Evolutionary conservation across 805 yeast genomes (phyloP).

Genomic region (Saturnispora gosingensis): DNA sequence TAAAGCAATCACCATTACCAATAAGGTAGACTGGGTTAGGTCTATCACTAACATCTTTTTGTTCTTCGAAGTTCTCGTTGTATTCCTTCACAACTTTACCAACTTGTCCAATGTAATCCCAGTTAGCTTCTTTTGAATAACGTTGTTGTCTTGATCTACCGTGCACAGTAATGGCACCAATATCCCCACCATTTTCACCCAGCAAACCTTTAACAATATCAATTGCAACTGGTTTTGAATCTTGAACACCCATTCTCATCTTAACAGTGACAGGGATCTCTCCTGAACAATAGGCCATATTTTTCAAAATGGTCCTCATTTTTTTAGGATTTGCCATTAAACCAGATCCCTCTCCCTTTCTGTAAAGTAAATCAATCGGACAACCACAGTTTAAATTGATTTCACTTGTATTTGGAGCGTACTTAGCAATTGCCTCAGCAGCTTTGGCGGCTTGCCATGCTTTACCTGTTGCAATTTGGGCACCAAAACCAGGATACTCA

Average conservation of each 20-base stretch:
- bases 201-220: constrained; percentile 62
- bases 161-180: constrained; percentile 86
- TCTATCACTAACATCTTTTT: constrained; percentile 48
- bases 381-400: constrained; percentile 93
- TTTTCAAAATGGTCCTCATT: constrained; percentile 65
- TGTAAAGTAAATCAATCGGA: constrained; percentile 89
- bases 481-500: constrained; percentile 85
- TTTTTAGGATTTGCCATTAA: constrained; percentile 83
- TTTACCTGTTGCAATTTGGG: constrained; percentile 85
- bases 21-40: constrained; percentile 63
- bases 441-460: constrained; percentile 93
- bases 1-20: constrained; percentile 92
- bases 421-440: constrained; percentile 62
- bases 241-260: constrained; percentile 85
- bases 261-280: constrained; percentile 88
- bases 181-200: constrained; percentile 53
- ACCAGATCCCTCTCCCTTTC: constrained; percentile 95
- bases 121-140: constrained; percentile 83
- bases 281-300: constrained; percentile 85
- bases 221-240: constrained; percentile 81
- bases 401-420: constrained; percentile 56
- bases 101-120: constrained; percentile 77
- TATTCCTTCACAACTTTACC: constrained; percentile 58
- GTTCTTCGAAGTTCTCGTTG: constrained; percentile 45
- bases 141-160: constrained; percentile 97